A percentile compares a stretch with the other conserved stretches of the same genome.
phyloP scores from a whole-genome alignment of 2,329 filamentous ascomycete species.

The Pseudogymnoascus sp. region DNA sequence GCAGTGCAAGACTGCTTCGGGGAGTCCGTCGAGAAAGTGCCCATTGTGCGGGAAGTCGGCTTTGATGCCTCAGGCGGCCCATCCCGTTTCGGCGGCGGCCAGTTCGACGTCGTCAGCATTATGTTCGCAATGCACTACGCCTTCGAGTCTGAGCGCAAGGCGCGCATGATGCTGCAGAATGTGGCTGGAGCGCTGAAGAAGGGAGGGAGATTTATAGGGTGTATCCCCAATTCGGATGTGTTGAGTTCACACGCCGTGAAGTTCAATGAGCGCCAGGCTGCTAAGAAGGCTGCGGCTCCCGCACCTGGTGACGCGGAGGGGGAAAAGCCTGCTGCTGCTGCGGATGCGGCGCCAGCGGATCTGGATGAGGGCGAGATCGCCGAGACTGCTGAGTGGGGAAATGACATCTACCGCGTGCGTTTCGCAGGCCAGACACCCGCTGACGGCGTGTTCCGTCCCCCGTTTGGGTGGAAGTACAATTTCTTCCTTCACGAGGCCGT shows the following conservation, averaged over 20 bases:
- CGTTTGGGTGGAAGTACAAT: constrained; percentile 96
- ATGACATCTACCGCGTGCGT: constrained; percentile 81
- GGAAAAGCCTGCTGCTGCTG: constrained; percentile 31
- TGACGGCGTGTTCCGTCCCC: constrained; percentile 86
- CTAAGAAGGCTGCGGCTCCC: constrained; percentile 27
- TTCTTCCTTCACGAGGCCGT: constrained; percentile 96
- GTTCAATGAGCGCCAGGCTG: constrained; percentile 54
- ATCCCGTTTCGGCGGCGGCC: constrained; percentile 62
- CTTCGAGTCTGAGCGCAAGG: constrained; percentile 86
- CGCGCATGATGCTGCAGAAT: constrained; percentile 85
- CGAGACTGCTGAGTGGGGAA: constrained; percentile 75
- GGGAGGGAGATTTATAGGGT: constrained; percentile 87
- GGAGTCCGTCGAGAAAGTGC: constrained; percentile 70
- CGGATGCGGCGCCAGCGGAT: constrained; percentile 32
- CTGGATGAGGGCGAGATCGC: constrained; percentile 55
- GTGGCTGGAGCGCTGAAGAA: constrained; percentile 87
- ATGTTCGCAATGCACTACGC: constrained; percentile 99
- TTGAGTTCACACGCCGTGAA: constrained; percentile 70
- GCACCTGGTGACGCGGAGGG: constrained; percentile 29
- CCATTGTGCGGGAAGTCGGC: constrained; percentile 76
- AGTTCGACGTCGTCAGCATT: constrained; percentile 94
- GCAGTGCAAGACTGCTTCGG: constrained; percentile 88
- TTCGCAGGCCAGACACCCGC: constrained; percentile 76
- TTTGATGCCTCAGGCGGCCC: constrained; percentile 67
- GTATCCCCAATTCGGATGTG: constrained; percentile 94